phyloP scores from a whole-genome alignment of 805 yeast species.

The Cyberlindnera suaveolens region DNA sequence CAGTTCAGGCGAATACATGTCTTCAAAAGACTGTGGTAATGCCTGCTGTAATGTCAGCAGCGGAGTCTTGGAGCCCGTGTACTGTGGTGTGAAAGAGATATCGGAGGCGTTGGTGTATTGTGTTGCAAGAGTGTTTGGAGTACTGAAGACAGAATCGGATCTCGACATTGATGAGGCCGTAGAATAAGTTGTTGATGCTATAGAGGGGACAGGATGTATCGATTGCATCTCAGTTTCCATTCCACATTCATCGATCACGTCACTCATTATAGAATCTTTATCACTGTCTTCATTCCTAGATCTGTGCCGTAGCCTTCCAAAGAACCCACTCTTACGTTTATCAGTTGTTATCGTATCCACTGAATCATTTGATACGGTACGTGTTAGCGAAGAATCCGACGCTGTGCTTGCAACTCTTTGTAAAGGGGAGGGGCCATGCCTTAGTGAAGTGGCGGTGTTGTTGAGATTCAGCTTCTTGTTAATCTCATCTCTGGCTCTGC shows the following conservation, averaged over 20 bases:
- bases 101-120: slow-evolving; percentile 12
- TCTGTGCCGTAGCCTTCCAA: slow-evolving; percentile 2
- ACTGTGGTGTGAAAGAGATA: slow-evolving; percentile 1
- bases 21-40: slow-evolving; percentile 44
- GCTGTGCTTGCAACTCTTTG: slow-evolving; percentile 20
- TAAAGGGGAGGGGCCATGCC: slow-evolving; percentile 25
- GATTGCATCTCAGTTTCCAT: slow-evolving; percentile 13
- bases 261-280: slow-evolving; percentile 14
- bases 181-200: slow-evolving; percentile 7
- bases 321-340: neutral
- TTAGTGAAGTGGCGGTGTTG: slow-evolving; percentile 14
- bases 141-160: slow-evolving; percentile 16
- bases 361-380: slow-evolving; percentile 18
- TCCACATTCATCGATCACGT: neutral
- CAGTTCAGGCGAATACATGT: slow-evolving; percentile 54
- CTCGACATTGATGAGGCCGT: slow-evolving; percentile 4
- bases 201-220: slow-evolving; percentile 21
- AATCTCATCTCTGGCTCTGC: slow-evolving; percentile 26
- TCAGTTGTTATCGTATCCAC: slow-evolving; percentile 11
- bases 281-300: neutral
- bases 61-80: slow-evolving; percentile 1
- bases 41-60: slow-evolving; percentile 38
- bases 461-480: slow-evolving; percentile 18
- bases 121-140: slow-evolving; percentile 15
- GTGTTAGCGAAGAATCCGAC: slow-evolving; percentile 19